phyloP scores from a whole-genome alignment of 257 asterid species.

The Nicotiana obtusifolia region DNA sequence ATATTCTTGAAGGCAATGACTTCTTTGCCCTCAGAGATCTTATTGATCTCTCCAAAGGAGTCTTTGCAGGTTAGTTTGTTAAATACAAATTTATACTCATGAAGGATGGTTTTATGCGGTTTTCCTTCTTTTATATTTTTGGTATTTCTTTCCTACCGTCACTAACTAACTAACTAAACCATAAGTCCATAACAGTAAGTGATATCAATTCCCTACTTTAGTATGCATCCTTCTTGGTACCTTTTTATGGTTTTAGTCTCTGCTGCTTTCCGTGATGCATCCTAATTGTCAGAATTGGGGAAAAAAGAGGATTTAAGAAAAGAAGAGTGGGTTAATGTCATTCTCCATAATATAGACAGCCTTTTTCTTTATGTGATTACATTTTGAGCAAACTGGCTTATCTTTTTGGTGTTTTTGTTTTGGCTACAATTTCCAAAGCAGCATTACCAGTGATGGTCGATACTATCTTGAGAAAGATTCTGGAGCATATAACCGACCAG shows the following conservation, averaged over 20 bases:
- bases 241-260: too few relatives aligned
- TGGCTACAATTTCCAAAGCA: conserved; percentile 28
- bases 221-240: too few relatives aligned
- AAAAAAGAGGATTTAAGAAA: too few relatives aligned
- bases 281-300: too few relatives aligned
- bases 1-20: conserved; percentile 87
- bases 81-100: not conserved
- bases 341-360: too few relatives aligned
- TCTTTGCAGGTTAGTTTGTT: conserved; percentile 71
- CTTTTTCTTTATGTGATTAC: not conserved
- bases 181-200: too few relatives aligned
- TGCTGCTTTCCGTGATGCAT: too few relatives aligned
- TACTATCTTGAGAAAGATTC: conserved; percentile 60
- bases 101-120: not conserved
- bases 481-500: conserved; percentile 76
- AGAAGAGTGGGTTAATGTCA: too few relatives aligned
- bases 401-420: not conserved
- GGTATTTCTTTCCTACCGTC: not conserved
- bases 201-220: too few relatives aligned
- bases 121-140: too few relatives aligned
- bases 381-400: not conserved
- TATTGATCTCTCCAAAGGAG: conserved; percentile 83
- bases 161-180: too few relatives aligned
- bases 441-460: conserved; percentile 88
- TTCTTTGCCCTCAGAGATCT: conserved; percentile 90